Evolutionary conservation across 208 protist species (phyloP).

Genomic region (Leishmania lainsoni): DNA sequence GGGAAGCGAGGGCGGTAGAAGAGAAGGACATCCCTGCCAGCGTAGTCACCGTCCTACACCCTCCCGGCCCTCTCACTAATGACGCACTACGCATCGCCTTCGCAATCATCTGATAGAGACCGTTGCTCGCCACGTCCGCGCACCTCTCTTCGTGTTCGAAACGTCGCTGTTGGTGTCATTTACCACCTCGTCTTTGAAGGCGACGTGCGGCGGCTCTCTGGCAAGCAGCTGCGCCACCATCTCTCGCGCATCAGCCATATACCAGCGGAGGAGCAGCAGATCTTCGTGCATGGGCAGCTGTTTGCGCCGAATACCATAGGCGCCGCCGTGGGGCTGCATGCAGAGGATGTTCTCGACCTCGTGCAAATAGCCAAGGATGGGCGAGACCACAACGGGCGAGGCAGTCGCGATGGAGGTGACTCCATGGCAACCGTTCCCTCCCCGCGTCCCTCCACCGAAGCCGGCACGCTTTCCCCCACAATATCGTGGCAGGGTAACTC

Average conservation of each 20-base stretch:
- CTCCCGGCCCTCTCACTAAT: constrained; percentile 3
- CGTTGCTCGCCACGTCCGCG: constrained; percentile 1
- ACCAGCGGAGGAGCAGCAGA: constrained; percentile 32
- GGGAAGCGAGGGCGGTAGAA: background rate
- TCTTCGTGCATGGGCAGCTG: constrained; percentile 22
- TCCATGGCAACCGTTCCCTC: constrained; percentile 12
- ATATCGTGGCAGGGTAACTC: background rate
- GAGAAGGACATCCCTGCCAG: background rate
- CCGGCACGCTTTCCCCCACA: constrained; percentile 11
- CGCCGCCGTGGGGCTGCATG: constrained; percentile 15
- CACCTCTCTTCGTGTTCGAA: constrained; percentile 50
- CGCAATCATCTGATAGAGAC: background rate
- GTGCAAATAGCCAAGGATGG: background rate
- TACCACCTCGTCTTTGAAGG: constrained; percentile 77
- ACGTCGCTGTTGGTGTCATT: constrained; percentile 43
- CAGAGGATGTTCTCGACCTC: constrained; percentile 24
- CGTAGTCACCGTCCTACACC: background rate
- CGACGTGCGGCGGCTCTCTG: constrained; percentile 44
- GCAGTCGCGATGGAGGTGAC: background rate
- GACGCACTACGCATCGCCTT: background rate
- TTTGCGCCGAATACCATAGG: constrained; percentile 12
- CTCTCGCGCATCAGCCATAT: constrained; percentile 55
- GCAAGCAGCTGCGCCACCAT: constrained; percentile 43
- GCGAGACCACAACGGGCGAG: background rate
- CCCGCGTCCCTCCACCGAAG: constrained; percentile 18